Conservation (phyloP, 2,329 filamentous ascomycete genomes). For the Lachnellula willkommii region DNA sequence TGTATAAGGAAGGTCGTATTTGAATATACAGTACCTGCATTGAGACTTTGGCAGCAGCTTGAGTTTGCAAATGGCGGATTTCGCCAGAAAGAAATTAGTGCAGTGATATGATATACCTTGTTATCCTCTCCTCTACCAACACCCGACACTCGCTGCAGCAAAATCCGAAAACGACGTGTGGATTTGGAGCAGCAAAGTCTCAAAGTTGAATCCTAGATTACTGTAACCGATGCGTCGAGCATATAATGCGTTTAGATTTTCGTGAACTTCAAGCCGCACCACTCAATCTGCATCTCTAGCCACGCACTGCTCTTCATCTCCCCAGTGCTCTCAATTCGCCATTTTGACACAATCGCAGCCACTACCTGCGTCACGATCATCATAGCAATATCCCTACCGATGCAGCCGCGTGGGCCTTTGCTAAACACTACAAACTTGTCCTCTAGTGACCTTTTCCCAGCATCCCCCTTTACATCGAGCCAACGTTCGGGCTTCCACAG, state of each 20-base stretch:
- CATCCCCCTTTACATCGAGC: constrained; percentile 31
- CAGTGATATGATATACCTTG: too few species aligned
- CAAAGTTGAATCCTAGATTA: too few species aligned
- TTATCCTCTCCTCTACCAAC: too few species aligned
- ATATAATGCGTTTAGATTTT: background rate
- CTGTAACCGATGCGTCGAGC: too few species aligned
- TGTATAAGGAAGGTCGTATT: too few species aligned
- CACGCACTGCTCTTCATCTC: background rate
- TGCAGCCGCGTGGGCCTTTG: constrained; percentile 35
- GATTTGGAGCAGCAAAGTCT: too few species aligned
- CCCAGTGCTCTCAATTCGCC: background rate
- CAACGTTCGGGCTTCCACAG: constrained; percentile 25
- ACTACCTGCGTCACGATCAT: constrained; percentile 3
- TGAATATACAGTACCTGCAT: too few species aligned
- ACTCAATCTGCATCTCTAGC: constrained; percentile 4
- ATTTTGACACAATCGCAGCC: background rate
- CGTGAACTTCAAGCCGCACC: background rate
- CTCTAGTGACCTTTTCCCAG: constrained; percentile 31
- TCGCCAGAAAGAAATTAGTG: too few species aligned
- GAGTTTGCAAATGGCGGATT: too few species aligned
- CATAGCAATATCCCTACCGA: constrained; percentile 34
- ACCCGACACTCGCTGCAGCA: too few species aligned
- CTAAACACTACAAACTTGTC: constrained; percentile 37
- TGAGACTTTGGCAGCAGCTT: too few species aligned
- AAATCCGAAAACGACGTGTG: too few species aligned